A percentile compares a stretch with the other conserved stretches of the same genome.
These are phyloP conservation scores for Amanita brunnescens DNA, from an alignment of 768 basidiomycete genomes.

Conservation along the genomic window DNA sequence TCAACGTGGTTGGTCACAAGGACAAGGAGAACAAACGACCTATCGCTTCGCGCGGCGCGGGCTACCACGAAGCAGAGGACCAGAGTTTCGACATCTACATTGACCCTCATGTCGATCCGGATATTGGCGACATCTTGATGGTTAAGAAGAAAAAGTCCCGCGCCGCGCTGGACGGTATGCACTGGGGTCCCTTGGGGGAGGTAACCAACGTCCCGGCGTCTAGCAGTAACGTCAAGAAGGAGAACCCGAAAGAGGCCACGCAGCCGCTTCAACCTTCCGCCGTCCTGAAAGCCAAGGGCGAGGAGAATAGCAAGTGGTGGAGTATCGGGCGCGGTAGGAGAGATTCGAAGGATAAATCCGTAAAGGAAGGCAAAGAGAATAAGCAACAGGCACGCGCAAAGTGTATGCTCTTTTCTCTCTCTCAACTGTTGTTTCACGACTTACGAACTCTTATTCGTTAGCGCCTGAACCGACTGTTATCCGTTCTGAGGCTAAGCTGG, in stretches of 20 bases:
- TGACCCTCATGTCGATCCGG: conserved; percentile 55
- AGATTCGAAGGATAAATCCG: conserved; percentile 59
- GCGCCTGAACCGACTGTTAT: conserved; percentile 29
- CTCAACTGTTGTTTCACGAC: not conserved
- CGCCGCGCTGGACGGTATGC: conserved; percentile 46
- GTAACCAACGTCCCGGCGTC: conserved; percentile 44
- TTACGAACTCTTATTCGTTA: conserved; percentile 6
- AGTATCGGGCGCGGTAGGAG: conserved; percentile 68
- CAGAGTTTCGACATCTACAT: conserved; percentile 56
- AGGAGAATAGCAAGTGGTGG: conserved; percentile 70
- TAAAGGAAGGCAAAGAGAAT: conserved; percentile 30
- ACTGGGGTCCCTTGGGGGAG: conserved; percentile 48
- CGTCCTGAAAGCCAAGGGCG: conserved; percentile 23
- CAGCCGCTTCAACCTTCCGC: conserved; percentile 21
- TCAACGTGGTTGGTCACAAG: conserved; percentile 18
- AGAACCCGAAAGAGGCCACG: conserved; percentile 14
- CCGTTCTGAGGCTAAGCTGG: conserved; percentile 31
- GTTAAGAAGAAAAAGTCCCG: conserved; percentile 74
- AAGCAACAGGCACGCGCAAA: conserved; percentile 30
- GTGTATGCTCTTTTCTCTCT: conserved; percentile 24
- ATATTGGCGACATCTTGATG: conserved; percentile 60
- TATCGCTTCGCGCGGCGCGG: not conserved
- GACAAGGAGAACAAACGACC: conserved; percentile 23
- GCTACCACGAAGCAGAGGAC: conserved; percentile 16
- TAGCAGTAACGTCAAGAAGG: not conserved